phyloP scores from a whole-genome alignment of 345 rosid species.

The Pistacia atlantica region DNA sequence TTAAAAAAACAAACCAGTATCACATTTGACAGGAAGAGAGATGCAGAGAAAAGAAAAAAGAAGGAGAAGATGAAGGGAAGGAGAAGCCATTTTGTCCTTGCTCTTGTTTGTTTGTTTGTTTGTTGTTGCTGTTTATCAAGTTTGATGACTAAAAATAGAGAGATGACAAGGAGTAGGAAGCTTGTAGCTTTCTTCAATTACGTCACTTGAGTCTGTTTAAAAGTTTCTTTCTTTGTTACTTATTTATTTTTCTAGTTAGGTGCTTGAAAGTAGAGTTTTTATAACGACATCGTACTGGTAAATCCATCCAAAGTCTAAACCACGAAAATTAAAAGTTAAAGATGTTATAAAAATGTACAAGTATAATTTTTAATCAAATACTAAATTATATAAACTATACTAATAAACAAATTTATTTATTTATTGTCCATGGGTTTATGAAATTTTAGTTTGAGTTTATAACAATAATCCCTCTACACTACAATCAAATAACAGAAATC shows the following conservation, averaged over 20 bases:
- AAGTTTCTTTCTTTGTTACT: too few relatives aligned
- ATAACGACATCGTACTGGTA: background rate
- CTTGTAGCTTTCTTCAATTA: background rate
- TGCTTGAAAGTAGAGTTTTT: background rate
- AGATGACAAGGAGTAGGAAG: background rate
- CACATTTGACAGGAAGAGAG: slow-evolving; percentile 39
- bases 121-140: background rate
- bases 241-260: background rate
- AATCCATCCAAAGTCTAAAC: too few relatives aligned
- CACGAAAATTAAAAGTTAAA: too few relatives aligned
- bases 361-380: too few relatives aligned
- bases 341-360: too few relatives aligned
- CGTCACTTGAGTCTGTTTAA: too few relatives aligned
- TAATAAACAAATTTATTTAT: too few relatives aligned
- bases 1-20: slow-evolving; percentile 27
- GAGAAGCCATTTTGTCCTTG: slow-evolving; percentile 43
- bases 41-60: slow-evolving; percentile 39
- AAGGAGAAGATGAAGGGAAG: slow-evolving; percentile 37
- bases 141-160: background rate
- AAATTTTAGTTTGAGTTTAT: too few relatives aligned
- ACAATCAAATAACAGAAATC: too few relatives aligned
- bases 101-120: background rate
- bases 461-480: too few relatives aligned
- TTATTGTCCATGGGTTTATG: too few relatives aligned
- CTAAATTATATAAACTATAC: too few relatives aligned